Percentiles rank a stretch among this genome's conserved stretches.
Conservation (phyloP, 495 filamentous ascomycete species). For the Penicillium herquei region DNA sequence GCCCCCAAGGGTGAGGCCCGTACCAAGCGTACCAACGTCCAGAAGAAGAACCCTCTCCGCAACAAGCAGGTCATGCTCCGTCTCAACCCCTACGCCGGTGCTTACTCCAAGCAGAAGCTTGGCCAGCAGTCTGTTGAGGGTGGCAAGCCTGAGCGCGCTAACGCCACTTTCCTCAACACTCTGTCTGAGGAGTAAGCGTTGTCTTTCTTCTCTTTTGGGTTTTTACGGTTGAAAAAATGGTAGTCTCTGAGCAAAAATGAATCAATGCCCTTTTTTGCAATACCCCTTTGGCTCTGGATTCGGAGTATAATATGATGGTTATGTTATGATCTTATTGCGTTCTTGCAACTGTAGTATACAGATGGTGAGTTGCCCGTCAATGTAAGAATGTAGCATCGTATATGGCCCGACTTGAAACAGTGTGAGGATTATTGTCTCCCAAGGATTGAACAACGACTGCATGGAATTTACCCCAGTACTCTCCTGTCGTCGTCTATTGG, state of each 20-base stretch:
- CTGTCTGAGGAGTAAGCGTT: slow-evolving; percentile 53
- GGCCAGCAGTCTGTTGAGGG: slow-evolving; percentile 59
- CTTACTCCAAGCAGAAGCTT: slow-evolving; percentile 79
- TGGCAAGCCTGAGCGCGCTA: slow-evolving; percentile 51
- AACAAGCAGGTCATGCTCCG: slow-evolving; percentile 97
- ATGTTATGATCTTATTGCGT: slow-evolving; percentile 16
- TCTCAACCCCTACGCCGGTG: slow-evolving; percentile 93
- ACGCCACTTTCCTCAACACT: slow-evolving; percentile 50
- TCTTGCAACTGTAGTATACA: slow-evolving; percentile 4
- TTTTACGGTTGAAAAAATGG: slow-evolving; percentile 26
- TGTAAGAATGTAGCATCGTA: not conserved
- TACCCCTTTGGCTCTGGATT: slow-evolving; percentile 25
- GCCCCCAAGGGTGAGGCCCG: slow-evolving; percentile 83
- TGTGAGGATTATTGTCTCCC: no score
- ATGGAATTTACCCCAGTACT: no score
- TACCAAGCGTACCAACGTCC: slow-evolving; percentile 85
- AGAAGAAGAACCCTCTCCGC: slow-evolving; percentile 99
- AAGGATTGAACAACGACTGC: no score
- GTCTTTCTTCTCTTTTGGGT: slow-evolving; percentile 13
- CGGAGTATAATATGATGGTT: slow-evolving; percentile 36
- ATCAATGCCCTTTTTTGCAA: slow-evolving; percentile 34
- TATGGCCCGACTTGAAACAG: no score
- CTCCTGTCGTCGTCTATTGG: no score
- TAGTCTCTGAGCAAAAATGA: slow-evolving; percentile 34
- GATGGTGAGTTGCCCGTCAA: slow-evolving; percentile 12